phyloP scores from a whole-genome alignment of 108 stramenopile genomes.

The Nitzschia sp. region DNA sequence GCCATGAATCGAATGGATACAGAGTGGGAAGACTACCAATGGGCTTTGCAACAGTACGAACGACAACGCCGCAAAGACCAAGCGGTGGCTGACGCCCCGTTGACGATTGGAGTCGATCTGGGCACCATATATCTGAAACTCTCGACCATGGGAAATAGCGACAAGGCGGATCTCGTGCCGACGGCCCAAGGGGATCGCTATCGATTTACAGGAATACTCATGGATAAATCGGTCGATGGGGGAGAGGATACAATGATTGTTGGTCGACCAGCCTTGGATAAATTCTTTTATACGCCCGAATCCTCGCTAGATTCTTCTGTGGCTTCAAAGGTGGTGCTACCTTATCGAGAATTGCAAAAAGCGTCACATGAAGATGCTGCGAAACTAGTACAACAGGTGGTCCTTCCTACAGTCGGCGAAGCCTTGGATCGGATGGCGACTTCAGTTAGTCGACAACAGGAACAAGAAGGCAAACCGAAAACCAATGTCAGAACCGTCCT shows the following conservation, averaged over 20 bases:
- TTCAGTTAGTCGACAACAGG: not conserved
- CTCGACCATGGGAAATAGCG: conserved; percentile 17
- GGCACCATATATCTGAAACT: conserved; percentile 66
- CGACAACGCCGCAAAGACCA: conserved; percentile 13
- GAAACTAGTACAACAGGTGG: conserved; percentile 32
- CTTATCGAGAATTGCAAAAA: conserved; percentile 26
- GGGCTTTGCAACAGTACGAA: conserved; percentile 65
- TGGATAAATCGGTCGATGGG: conserved; percentile 1
- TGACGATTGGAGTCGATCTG: conserved; percentile 75
- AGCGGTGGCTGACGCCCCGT: conserved; percentile 20
- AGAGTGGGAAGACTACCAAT: conserved; percentile 84
- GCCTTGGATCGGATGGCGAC: conserved; percentile 37
- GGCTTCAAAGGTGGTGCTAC: conserved; percentile 17
- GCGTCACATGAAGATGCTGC: conserved; percentile 20
- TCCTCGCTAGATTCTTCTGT: not conserved
- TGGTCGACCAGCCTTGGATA: conserved; percentile 48
- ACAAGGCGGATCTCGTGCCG: conserved; percentile 40
- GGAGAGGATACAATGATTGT: conserved; percentile 18
- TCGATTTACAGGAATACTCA: conserved; percentile 48
- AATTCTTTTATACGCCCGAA: conserved; percentile 33
- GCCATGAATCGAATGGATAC: conserved; percentile 74
- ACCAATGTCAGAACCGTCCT: conserved; percentile 32
- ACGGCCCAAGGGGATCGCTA: conserved; percentile 68
- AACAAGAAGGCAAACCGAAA: not conserved
- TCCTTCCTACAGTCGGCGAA: conserved; percentile 35